A percentile compares a stretch with the other conserved stretches of the same genome.
Evolutionary conservation across 345 rosid species (phyloP).

Genomic region (Mangifera indica): DNA sequence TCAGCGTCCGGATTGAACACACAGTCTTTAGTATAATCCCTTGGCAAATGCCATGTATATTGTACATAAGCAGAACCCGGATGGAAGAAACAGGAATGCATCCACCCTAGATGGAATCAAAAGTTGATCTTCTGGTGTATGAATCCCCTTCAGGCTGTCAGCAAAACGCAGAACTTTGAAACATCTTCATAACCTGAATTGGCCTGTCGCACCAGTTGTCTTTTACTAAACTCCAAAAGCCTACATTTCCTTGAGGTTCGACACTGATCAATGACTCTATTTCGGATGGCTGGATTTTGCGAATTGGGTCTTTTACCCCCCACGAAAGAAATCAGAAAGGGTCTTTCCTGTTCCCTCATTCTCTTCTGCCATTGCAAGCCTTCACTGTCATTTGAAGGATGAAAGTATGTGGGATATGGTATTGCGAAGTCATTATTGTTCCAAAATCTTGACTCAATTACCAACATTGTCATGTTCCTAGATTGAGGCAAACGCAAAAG

Average conservation of each 20-base stretch:
- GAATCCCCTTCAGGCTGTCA: constrained; percentile 86
- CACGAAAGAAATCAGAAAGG: constrained; percentile 57
- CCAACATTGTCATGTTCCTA: constrained; percentile 64
- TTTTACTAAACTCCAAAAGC: constrained; percentile 43
- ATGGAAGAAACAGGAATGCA: constrained; percentile 91
- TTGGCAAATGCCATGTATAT: constrained; percentile 78
- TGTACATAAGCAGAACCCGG: constrained; percentile 84
- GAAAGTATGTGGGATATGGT: constrained; percentile 82
- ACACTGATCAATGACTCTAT: constrained; percentile 63
- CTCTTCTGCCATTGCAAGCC: constrained; percentile 61
- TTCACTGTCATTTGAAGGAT: constrained; percentile 56
- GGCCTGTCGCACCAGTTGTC: constrained; percentile 51
- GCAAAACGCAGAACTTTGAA: constrained; percentile 64
- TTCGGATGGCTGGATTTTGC: constrained; percentile 51
- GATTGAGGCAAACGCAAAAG: constrained; percentile 67
- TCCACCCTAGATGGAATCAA: constrained; percentile 77
- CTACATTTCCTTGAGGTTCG: constrained; percentile 57
- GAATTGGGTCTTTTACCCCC: constrained; percentile 61
- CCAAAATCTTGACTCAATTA: constrained; percentile 83
- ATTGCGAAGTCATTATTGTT: constrained; percentile 63
- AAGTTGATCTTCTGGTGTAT: constrained; percentile 71
- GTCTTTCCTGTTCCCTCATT: constrained; percentile 47
- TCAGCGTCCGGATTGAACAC: constrained; percentile 55
- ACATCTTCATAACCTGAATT: constrained; percentile 45
- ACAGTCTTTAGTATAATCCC: constrained; percentile 52